Base-by-base conservation (phyloP, 345 rosid species). In the Laguncularia racemosa region DNA sequence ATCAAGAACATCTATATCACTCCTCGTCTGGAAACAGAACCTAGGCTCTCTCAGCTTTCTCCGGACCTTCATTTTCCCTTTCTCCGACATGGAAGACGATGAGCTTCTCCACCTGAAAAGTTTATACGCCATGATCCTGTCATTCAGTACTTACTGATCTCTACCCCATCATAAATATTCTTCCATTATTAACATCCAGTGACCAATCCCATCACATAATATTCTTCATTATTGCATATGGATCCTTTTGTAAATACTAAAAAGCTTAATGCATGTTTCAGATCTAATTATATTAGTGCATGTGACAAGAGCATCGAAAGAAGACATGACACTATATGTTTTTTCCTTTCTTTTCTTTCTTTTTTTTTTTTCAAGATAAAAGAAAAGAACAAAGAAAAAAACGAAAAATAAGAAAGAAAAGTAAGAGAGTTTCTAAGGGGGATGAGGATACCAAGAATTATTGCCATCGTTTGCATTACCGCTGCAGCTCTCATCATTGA, bases 21-120 rank as follows among this genome's bases (percentile, higher is more conserved):
- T 92, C 74, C 93, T 79, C 19, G 98, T 92, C 71, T 92, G 98
- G 77, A 92, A 92, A 73, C 98, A 92, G 71, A 92, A 92, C 76
- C 98, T 86, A 48, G 98, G 98, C 65, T 92, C 98, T 65, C 98
- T 83, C 33, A 91, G 86, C 83, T 86, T 91, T 72, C 95, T 88
- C 67, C 95, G 76, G 45, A 80, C 76, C 78, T 91, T 83, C 66
- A 88, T 79, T 71, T 84, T 84, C 74, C 56, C 78, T 76, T 83
- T 91, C 69, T 85, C 82, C 28, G 84, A 60, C 48, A 77, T 61
- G 45, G 84, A 76, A 19, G 84, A 61, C 26, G 81, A 65, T 44
- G 88, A 79, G 76, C 80, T 78, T 65, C 80, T 86, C 98, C 95
- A 88, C 96, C 96, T 91, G 58, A 57, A 60, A 56, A 52, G 40